phyloP scores from a whole-genome alignment of 2,329 filamentous ascomycete genomes.

The Microthyrium microscopicum region DNA sequence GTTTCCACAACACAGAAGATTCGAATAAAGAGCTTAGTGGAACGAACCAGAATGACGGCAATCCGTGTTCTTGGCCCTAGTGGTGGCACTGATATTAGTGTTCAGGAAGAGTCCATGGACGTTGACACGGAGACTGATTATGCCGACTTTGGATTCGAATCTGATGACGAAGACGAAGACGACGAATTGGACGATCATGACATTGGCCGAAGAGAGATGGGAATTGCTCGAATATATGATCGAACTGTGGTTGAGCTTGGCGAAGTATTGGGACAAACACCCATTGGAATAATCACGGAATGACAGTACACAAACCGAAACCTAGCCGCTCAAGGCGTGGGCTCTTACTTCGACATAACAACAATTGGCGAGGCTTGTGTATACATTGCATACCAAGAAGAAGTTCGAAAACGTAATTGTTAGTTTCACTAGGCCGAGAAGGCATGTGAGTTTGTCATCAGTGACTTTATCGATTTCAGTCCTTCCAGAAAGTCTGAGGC shows the following conservation, averaged over 20 bases:
- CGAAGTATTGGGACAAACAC: constrained; percentile 39
- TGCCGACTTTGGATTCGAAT: constrained; percentile 24
- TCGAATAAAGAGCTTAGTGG: constrained; percentile 63
- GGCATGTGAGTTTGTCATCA: no score
- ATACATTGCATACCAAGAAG: no score
- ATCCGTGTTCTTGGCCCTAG: constrained; percentile 49
- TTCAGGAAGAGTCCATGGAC: constrained; percentile 17
- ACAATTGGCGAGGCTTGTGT: no score
- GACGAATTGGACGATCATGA: constrained; percentile 13
- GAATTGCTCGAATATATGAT: constrained; percentile 63
- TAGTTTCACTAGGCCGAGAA: no score
- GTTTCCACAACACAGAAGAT: constrained; percentile 82
- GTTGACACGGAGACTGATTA: constrained; percentile 12
- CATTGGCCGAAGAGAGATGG: constrained; percentile 39
- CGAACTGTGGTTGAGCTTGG: constrained; percentile 60
- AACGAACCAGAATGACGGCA: constrained; percentile 55
- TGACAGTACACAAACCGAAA: no score
- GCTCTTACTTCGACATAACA: no score
- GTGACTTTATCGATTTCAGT: no score
- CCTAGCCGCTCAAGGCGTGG: no score
- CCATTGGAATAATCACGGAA: constrained; percentile 32
- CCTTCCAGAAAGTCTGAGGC: no score
- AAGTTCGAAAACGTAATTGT: no score
- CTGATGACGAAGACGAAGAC: no score
- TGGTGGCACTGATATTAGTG: constrained; percentile 26